These are phyloP conservation scores for Carex myosuroides DNA, from an alignment of 176 grass and related monocot species.

Conservation along the genomic window DNA sequence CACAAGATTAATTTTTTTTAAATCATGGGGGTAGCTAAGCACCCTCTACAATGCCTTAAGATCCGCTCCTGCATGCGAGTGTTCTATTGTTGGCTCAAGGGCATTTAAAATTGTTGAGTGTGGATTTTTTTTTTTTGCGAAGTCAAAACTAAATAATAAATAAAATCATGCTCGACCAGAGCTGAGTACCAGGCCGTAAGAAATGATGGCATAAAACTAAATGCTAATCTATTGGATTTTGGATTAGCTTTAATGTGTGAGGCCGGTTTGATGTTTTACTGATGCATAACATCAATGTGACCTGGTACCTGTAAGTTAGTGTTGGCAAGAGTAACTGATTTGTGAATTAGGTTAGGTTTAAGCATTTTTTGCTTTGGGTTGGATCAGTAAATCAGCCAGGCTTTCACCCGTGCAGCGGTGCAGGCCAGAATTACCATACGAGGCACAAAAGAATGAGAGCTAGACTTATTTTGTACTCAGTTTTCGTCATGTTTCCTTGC, in stretches of 20 bases:
- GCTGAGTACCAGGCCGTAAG: not conserved
- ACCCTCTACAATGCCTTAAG: too few species aligned
- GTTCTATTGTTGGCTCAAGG: not conserved
- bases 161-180: not conserved
- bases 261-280: not conserved
- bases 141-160: not conserved
- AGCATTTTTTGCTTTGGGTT: not conserved
- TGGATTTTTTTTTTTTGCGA: not conserved
- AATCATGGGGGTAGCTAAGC: too few species aligned
- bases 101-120: not conserved
- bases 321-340: not conserved
- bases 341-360: not conserved
- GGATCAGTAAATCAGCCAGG: not conserved
- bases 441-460: not conserved
- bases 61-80: not conserved
- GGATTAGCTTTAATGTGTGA: not conserved
- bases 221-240: not conserved
- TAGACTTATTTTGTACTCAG: not conserved
- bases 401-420: not conserved
- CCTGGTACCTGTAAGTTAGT: not conserved
- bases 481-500: slow-evolving; percentile 13
- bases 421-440: not conserved
- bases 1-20: too few species aligned
- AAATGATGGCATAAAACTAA: not conserved
- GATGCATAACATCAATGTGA: not conserved